Conservation (phyloP, 257 asterid species). For the Datura wrightii region DNA sequence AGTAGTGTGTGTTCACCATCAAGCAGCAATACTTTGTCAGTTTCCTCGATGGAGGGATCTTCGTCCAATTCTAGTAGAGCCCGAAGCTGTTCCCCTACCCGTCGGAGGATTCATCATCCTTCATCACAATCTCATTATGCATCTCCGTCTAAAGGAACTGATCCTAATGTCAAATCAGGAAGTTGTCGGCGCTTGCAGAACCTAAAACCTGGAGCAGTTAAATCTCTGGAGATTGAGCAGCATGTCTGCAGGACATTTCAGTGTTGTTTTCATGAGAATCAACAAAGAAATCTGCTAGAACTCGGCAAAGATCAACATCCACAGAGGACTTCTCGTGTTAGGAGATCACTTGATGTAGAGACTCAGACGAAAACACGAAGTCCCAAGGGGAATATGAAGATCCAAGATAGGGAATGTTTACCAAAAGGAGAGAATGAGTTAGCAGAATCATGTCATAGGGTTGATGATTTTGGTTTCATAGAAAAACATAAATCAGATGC, state of each 20-base stretch:
- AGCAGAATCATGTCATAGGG: background rate
- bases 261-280: constrained; percentile 37
- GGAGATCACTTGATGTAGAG: constrained; percentile 17
- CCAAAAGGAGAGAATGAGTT: constrained; percentile 22
- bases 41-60: constrained; percentile 48
- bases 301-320: constrained; percentile 32
- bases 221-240: constrained; percentile 40
- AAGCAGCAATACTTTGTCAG: constrained; percentile 48
- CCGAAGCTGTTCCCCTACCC: constrained; percentile 42
- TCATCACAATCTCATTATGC: constrained; percentile 38
- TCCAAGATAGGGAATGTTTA: constrained; percentile 36
- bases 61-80: constrained; percentile 48
- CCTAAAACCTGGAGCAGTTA: constrained; percentile 37
- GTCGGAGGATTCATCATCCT: constrained; percentile 34
- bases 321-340: constrained; percentile 10
- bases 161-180: constrained; percentile 36
- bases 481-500: constrained; percentile 33
- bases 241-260: constrained; percentile 37
- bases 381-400: constrained; percentile 43
- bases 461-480: constrained; percentile 37
- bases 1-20: constrained; percentile 48
- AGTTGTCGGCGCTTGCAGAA: constrained; percentile 39
- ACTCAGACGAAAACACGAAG: constrained; percentile 36
- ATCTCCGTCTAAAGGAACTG: constrained; percentile 39
- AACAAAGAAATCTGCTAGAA: constrained; percentile 34